Base-by-base conservation (phyloP, 2,329 filamentous ascomycete species). In the Cordyceps cateniannulata region DNA sequence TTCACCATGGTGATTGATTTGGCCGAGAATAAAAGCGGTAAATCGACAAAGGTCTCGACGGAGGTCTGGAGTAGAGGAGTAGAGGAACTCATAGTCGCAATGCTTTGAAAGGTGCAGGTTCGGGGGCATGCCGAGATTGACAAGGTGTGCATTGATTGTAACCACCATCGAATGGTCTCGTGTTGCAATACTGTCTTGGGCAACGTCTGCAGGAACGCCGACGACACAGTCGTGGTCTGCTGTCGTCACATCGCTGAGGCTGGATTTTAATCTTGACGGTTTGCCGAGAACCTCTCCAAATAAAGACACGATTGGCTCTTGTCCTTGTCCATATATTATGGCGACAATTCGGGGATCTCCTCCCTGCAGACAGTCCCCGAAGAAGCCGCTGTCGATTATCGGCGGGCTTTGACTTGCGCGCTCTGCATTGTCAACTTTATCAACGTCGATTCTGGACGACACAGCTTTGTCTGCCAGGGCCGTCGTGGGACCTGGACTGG, bases 61-160 rank as follows among this genome's bases (percentile, higher is more conserved):
- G 63, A 88, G 86, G 71, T 89, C 90, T 1, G 87, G 83, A 9
- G 81, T 80, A 64, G 86, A 83, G 3, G 88, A 90, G 75, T 95
- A 96, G 22, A 96, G 80, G 66, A 93, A 95, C 71, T 96, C 91
- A 75, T 93, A 95, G 74, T 95, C 89, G 75, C 89, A 93, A 61
- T 82, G 74, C 27, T 83, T 77, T 18, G 87, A 91, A 25, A 92
- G 80, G 50, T 79, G 72, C 44, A 82, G 71, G 65, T 90, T 85
- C n/a, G 87, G 85, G 20, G 85, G 85, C 77, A 87, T 89, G 32
- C 85, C 85, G 60, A 85, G 79, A 67, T 87, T 85, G 64, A 91
- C 85, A 69, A 87, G 90, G 71, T 93, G 89, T 25, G 89, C 86
- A 70, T 93, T 89, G 70, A 95, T 88, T 61, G 87, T 77, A 52